Evolutionary conservation across 805 yeast species (phyloP).

Genomic region (Grigorovia yakushimaensis): DNA sequence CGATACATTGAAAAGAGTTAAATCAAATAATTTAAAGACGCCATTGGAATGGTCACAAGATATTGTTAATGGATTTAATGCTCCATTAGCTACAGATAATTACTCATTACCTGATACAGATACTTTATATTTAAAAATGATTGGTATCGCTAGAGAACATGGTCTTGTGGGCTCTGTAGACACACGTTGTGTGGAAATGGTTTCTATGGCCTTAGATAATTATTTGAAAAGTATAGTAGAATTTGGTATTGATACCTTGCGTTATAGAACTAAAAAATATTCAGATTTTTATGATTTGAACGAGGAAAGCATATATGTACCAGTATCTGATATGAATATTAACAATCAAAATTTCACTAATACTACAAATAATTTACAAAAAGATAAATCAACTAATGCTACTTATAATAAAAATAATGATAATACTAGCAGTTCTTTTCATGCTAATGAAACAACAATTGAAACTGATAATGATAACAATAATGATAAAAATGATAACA

Average conservation of each 20-base stretch:
- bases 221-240: slow-evolving; percentile 70
- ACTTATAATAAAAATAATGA: not conserved
- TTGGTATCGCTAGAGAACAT: slow-evolving; percentile 79
- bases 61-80: slow-evolving; percentile 72
- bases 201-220: slow-evolving; percentile 71
- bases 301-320: slow-evolving; percentile 24
- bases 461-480: slow-evolving; percentile 9
- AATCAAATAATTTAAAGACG: slow-evolving; percentile 25
- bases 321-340: slow-evolving; percentile 11
- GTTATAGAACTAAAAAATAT: slow-evolving; percentile 44
- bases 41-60: slow-evolving; percentile 87
- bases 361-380: slow-evolving; percentile 4
- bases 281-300: slow-evolving; percentile 29
- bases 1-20: slow-evolving; percentile 26
- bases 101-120: slow-evolving; percentile 78
- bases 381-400: not conserved
- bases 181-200: slow-evolving; percentile 65
- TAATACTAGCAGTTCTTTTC: not conserved
- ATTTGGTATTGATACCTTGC: slow-evolving; percentile 60
- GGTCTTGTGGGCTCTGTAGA: slow-evolving; percentile 79
- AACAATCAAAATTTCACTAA: not conserved
- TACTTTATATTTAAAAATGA: slow-evolving; percentile 53
- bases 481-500: not conserved
- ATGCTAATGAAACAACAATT: not conserved
- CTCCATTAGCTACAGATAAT: slow-evolving; percentile 68